Conservation (phyloP, 2,329 filamentous ascomycete species). For the Onygena corvina region DNA sequence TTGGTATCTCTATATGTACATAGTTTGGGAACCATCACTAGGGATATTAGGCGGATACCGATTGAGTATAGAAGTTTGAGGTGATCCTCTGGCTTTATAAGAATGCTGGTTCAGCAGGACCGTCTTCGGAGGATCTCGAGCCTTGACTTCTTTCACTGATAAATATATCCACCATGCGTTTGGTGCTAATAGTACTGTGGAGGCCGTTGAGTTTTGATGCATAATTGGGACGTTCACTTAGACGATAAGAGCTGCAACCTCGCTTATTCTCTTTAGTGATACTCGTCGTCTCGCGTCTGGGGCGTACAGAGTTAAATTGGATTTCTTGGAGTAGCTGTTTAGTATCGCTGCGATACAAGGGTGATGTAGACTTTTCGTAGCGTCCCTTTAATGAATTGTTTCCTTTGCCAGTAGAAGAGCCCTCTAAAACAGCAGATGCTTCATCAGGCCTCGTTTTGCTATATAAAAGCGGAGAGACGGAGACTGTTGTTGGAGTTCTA, state of each 20-base stretch:
- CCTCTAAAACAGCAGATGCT: constrained; percentile 7
- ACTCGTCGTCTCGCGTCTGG: constrained; percentile 7
- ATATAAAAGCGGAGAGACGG: constrained; percentile 12
- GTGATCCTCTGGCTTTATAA: constrained; percentile 7
- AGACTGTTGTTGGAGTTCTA: constrained; percentile 9
- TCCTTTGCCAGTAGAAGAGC: background rate
- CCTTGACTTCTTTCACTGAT: constrained; percentile 16
- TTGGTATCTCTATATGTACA: background rate
- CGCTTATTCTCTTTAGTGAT: constrained; percentile 15
- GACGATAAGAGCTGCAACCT: background rate
- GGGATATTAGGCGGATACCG: too few relatives aligned
- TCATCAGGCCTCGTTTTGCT: constrained; percentile 9
- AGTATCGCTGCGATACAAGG: constrained; percentile 5
- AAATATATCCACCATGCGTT: constrained; percentile 18
- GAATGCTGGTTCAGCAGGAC: constrained; percentile 14
- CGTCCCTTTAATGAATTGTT: constrained; percentile 7
- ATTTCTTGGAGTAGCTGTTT: constrained; percentile 8
- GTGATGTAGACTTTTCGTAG: constrained; percentile 4
- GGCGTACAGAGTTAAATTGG: constrained; percentile 11
- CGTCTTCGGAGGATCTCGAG: constrained; percentile 13
- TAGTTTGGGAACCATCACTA: too few relatives aligned
- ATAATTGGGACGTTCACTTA: background rate
- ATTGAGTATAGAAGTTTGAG: background rate
- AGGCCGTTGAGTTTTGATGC: constrained; percentile 12
- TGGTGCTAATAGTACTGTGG: constrained; percentile 17